Evolutionary conservation across 2,329 filamentous ascomycete genomes (phyloP).

Genomic region (Hypomyces perniciosus): DNA sequence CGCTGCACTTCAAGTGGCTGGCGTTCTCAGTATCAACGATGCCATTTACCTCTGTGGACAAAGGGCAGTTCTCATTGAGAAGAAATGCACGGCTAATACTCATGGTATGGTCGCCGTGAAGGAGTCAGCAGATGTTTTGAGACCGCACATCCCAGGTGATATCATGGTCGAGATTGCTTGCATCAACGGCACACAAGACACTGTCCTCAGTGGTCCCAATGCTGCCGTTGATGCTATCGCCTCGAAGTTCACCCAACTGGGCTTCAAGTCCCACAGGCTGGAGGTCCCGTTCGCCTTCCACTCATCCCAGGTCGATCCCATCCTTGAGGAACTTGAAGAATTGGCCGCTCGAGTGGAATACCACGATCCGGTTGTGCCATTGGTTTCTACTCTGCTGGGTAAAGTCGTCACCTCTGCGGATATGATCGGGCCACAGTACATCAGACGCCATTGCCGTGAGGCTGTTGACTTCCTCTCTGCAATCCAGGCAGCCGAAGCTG

Average conservation of each 20-base stretch:
- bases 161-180: constrained; percentile 38
- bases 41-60: constrained; percentile 56
- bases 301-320: constrained; percentile 31
- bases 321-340: constrained; percentile 42
- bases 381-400: constrained; percentile 40
- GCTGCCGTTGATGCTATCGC: constrained; percentile 8
- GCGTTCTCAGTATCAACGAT: constrained; percentile 54
- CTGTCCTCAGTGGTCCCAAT: constrained; percentile 35
- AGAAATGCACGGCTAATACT: constrained; percentile 39
- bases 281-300: constrained; percentile 33
- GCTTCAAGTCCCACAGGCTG: constrained; percentile 28
- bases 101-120: background rate
- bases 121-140: constrained; percentile 30
- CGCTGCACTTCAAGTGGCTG: constrained; percentile 54
- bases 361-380: background rate
- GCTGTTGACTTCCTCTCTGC: background rate
- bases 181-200: constrained; percentile 58
- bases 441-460: background rate
- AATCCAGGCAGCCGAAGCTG: background rate
- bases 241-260: constrained; percentile 1
- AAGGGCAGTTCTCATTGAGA: constrained; percentile 50
- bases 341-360: constrained; percentile 22
- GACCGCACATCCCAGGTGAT: too few species aligned
- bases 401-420: constrained; percentile 37
- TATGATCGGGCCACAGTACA: constrained; percentile 1